Conservation (phyloP, 225 moss, liverwort and hornwort genomes). For the Neckera pumila region DNA sequence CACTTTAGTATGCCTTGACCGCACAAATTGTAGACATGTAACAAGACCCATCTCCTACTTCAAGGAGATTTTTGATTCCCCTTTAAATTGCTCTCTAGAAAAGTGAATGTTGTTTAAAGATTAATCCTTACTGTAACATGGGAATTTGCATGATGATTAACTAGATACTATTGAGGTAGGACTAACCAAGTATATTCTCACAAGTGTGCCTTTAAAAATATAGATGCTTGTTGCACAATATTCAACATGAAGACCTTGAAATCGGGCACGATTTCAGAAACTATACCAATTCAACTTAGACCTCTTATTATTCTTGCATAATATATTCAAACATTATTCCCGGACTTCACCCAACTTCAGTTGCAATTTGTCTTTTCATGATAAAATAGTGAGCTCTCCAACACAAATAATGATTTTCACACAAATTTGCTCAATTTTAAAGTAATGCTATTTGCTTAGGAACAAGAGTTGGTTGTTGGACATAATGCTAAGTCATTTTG, state of each 20-base stretch:
- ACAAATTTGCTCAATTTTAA: neutral
- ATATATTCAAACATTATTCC: neutral
- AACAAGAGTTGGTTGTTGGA: neutral
- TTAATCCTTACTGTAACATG: too few species aligned
- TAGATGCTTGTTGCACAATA: neutral
- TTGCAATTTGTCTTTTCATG: neutral
- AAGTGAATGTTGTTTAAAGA: neutral
- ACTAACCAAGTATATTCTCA: too few species aligned
- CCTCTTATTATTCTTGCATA: too few species aligned
- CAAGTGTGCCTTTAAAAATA: neutral
- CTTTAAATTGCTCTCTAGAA: accelerated
- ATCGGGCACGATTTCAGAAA: neutral
- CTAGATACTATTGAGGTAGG: too few species aligned
- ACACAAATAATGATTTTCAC: neutral
- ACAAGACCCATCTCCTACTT: neutral
- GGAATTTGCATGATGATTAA: too few species aligned
- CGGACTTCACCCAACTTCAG: neutral
- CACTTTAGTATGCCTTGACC: neutral
- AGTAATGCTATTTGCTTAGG: neutral
- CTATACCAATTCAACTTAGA: neutral
- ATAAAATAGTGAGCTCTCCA: too few species aligned
- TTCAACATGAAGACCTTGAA: neutral
- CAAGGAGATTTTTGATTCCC: neutral
- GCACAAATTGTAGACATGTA: neutral
- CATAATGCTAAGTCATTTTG: neutral